A percentile compares a stretch with the other conserved stretches of the same genome.
Evolutionary conservation across 768 basidiomycete species (phyloP).

Genomic region (Panaeolus papilionaceus): DNA sequence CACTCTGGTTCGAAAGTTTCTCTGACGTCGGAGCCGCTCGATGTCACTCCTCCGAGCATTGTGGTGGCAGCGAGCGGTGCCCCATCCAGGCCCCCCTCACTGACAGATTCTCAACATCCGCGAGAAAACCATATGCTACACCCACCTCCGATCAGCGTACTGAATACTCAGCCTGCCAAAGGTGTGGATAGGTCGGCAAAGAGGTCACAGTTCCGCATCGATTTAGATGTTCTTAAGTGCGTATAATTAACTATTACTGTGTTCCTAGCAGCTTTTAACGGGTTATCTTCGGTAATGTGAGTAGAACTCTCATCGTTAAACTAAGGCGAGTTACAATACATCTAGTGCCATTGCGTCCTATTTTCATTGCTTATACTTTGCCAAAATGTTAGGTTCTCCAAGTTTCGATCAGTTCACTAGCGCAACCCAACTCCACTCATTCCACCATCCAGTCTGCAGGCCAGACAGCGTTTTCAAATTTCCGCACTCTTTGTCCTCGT

Average conservation of each 20-base stretch:
- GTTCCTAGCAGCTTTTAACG: constrained; percentile 6
- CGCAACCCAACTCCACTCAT: neutral
- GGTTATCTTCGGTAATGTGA: neutral
- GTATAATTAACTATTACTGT: constrained; percentile 14
- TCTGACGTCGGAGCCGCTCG: neutral
- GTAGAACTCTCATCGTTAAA: constrained; percentile 26
- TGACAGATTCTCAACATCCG: neutral
- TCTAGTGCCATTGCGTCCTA: neutral
- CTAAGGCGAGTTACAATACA: constrained; percentile 20
- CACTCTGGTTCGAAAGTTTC: constrained; percentile 10
- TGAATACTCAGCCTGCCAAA: neutral
- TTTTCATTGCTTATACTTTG: neutral
- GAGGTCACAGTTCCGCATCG: constrained; percentile 30
- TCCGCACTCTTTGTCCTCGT: neutral
- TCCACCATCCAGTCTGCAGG: neutral
- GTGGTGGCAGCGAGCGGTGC: neutral
- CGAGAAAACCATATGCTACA: constrained; percentile 2
- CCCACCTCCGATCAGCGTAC: neutral
- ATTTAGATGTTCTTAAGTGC: constrained; percentile 29
- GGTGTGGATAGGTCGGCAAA: constrained; percentile 25
- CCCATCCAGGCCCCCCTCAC: neutral
- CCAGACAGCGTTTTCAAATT: neutral
- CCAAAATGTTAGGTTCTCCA: neutral
- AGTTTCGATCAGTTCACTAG: constrained; percentile 8
- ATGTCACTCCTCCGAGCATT: neutral